Evolutionary conservation across 2,329 filamentous ascomycete genomes (phyloP).

Genomic region (Mycosphaerella arachidis): DNA sequence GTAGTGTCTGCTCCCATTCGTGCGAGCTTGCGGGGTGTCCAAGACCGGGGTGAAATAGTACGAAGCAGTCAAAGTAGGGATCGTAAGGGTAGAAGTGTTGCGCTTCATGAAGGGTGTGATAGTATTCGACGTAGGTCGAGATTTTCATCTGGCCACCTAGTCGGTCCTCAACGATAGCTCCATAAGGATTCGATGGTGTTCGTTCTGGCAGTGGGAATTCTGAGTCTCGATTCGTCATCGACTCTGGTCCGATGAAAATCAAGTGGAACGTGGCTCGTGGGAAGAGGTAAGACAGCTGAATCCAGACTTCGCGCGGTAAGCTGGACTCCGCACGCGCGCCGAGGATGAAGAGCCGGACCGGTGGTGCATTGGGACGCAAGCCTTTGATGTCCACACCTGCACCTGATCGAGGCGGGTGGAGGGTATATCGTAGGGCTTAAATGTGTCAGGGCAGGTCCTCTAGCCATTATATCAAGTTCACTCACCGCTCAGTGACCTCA

Average conservation of each 20-base stretch:
- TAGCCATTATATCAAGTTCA: slow-evolving; percentile 18
- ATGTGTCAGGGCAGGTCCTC: slow-evolving; percentile 15
- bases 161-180: slow-evolving; percentile 88
- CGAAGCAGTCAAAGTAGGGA: slow-evolving; percentile 96
- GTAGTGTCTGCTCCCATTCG: slow-evolving; percentile 90
- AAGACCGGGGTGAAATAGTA: slow-evolving; percentile 93
- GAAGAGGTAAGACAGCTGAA: slow-evolving; percentile 91
- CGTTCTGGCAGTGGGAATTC: slow-evolving; percentile 88
- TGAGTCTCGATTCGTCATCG: slow-evolving; percentile 87
- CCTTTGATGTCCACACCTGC: slow-evolving; percentile 70
- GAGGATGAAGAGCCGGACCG: slow-evolving; percentile 86
- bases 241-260: slow-evolving; percentile 92
- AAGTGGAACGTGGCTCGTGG: slow-evolving; percentile 86
- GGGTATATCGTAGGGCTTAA: slow-evolving; percentile 80
- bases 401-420: slow-evolving; percentile 81
- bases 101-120: slow-evolving; percentile 89
- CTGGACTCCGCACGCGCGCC: slow-evolving; percentile 97
- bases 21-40: slow-evolving; percentile 90
- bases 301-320: slow-evolving; percentile 87
- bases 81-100: slow-evolving; percentile 91
- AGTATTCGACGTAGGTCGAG: slow-evolving; percentile 96
- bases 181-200: slow-evolving; percentile 82
- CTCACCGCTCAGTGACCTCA: slow-evolving; percentile 90
- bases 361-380: slow-evolving; percentile 76
- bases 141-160: slow-evolving; percentile 90